Base-by-base conservation (phyloP, 331 rosid genomes). In the Quercus phellos region DNA sequence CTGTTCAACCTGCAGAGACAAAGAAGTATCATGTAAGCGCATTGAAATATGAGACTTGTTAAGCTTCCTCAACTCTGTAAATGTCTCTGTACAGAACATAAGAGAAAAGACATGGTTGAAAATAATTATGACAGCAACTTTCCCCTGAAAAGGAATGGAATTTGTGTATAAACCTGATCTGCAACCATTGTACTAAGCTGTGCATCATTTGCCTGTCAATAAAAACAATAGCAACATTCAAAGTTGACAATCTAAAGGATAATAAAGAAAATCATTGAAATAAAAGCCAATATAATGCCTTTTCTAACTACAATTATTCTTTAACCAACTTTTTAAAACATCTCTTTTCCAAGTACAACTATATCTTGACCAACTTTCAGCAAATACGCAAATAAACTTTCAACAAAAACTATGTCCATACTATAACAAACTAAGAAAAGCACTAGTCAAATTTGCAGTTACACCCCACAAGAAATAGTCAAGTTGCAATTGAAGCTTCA, bases 131-230 rank as follows among this genome's bases (percentile, higher is more conserved):
- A 54, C 53, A 61, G 30, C 38, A 54, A 68, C 68, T 66, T 63
- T 70, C 18, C 66, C 77, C 56, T 3, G 6, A 34, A 66, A 66
- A 51, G 18, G 51, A 56, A 22, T 13, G 14, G 51, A 72, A 61
- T 46, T 70, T 56, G 58, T 53, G 42, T 61, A 63, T 2, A 42
- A 85, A 92, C 98, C 98, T 94, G 97, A 84, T 92, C 97, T 2
- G 89, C 98, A 29, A 92, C 99, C 98, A 93, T 95, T 68, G 97
- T 95, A 89, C 99, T 95, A 46, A 95, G 98, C 51, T 95, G 99
- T 27, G 99, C 97, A 79, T 95, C 99, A 88, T 95, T 95, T 72
- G 98, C 99, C 97, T 94, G 90, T 73, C 58, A 86, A 79, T 55
- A 32, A 79, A 79, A 10, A 82, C 51, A 78, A 71, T 30, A 74